Conservation (phyloP, 805 yeast genomes). For the Schwanniomyces occidentalis region DNA sequence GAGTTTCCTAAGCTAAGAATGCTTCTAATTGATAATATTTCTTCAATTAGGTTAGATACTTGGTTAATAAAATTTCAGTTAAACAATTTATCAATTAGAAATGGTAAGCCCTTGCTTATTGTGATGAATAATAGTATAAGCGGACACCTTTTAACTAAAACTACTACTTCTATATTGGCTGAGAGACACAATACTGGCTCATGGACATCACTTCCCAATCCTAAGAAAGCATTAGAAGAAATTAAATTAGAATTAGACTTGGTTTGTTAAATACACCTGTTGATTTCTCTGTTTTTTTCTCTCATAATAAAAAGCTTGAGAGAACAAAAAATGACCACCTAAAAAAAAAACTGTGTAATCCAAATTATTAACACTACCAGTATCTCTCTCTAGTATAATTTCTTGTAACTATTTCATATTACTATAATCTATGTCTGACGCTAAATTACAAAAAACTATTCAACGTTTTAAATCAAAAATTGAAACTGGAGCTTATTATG, state of each 20-base stretch:
- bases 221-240: conserved; percentile 2
- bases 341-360: no score
- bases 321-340: no score
- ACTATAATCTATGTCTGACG: conserved; percentile 24
- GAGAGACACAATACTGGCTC: conserved; percentile 1
- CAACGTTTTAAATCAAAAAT: conserved; percentile 70
- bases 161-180: conserved; percentile 1
- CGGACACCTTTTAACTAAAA: conserved; percentile 10
- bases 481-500: conserved; percentile 76
- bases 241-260: conserved; percentile 5
- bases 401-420: no score
- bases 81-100: conserved; percentile 8
- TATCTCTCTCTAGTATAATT: no score
- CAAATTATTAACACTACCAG: no score
- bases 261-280: neutral
- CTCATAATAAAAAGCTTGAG: no score
- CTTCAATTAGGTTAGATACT: conserved; percentile 11
- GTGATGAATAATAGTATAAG: conserved; percentile 16
- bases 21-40: conserved; percentile 22
- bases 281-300: no score
- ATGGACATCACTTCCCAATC: conserved; percentile 2
- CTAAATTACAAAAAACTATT: conserved; percentile 58
- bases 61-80: conserved; percentile 19
- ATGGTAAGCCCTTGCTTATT: conserved; percentile 11
- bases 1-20: conserved; percentile 18